Conservation (phyloP, 129 eudicot genomes). For the Silybum marianum region DNA sequence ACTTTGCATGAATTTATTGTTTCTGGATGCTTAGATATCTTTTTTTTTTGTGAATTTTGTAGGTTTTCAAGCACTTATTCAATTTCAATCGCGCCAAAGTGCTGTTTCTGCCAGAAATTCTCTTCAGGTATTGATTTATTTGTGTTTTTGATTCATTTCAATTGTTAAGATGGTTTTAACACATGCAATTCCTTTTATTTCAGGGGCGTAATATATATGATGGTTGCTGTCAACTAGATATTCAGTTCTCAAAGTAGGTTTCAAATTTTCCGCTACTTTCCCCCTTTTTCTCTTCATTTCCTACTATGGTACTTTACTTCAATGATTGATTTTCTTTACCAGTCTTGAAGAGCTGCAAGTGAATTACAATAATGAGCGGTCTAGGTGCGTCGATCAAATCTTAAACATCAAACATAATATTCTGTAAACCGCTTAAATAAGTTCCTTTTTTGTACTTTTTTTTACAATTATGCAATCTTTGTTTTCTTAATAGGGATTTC, state of each 20-base stretch:
- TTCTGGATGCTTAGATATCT: not conserved
- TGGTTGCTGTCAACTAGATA: constrained; percentile 99
- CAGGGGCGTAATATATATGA: constrained; percentile 98
- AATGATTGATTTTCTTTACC: constrained; percentile 30
- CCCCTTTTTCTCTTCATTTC: not conserved
- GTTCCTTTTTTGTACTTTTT: not conserved
- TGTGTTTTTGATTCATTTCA: constrained; percentile 7
- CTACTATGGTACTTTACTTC: not conserved
- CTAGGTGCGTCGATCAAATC: constrained; percentile 55
- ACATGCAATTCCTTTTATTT: constrained; percentile 13
- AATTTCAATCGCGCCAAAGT: constrained; percentile 74
- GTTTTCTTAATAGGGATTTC: constrained; percentile 61
- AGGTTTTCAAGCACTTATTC: constrained; percentile 98
- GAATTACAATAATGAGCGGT: constrained; percentile 90
- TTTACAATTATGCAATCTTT: constrained; percentile 20
- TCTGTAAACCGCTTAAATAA: not conserved
- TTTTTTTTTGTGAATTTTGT: constrained; percentile 15
- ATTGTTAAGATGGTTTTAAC: constrained; percentile 11
- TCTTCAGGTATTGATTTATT: constrained; percentile 73
- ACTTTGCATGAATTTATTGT: not conserved
- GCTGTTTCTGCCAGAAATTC: constrained; percentile 80
- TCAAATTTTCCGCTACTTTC: not conserved
- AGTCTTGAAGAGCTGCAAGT: constrained; percentile 99
- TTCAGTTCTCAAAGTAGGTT: constrained; percentile 94
- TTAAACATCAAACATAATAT: not conserved